A percentile compares a stretch with the other conserved stretches of the same genome.
Conservation (phyloP, 192 early-diverging fungal species). For the Physocladia obscura region DNA sequence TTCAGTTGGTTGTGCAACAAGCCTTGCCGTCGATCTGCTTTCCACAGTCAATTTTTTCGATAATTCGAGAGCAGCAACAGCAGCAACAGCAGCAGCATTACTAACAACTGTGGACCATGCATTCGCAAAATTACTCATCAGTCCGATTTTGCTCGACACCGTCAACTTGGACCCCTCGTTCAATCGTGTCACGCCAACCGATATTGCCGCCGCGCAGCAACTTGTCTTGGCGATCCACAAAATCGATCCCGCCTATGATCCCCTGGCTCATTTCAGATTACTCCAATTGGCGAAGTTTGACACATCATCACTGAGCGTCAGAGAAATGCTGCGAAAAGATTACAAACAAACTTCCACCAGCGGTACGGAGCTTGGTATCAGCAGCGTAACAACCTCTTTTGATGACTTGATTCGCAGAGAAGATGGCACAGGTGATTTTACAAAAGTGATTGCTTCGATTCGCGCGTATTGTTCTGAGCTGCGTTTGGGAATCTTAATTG, state of each 20-base stretch:
- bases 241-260: conserved; percentile 5
- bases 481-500: conserved; percentile 52
- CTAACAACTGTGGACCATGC: conserved; percentile 17
- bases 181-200: conserved; percentile 49
- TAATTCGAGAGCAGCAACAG: too few relatives aligned
- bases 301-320: conserved; percentile 42
- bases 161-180: conserved; percentile 52
- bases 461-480: conserved; percentile 39
- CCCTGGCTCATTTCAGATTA: conserved; percentile 34
- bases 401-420: conserved; percentile 44
- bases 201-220: conserved; percentile 42
- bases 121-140: conserved; percentile 51
- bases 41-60: not conserved
- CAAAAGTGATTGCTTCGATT: conserved; percentile 27
- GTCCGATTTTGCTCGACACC: conserved; percentile 71
- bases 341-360: conserved; percentile 67
- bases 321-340: conserved; percentile 67
- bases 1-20: conserved; percentile 60
- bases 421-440: conserved; percentile 37
- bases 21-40: conserved; percentile 49
- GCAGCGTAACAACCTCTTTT: conserved; percentile 55
- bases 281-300: conserved; percentile 60
- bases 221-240: conserved; percentile 24
- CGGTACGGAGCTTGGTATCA: conserved; percentile 58
- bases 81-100: not conserved